Evolutionary conservation across 768 basidiomycete species (phyloP).

Genomic region (Suillus cothurnatus): DNA sequence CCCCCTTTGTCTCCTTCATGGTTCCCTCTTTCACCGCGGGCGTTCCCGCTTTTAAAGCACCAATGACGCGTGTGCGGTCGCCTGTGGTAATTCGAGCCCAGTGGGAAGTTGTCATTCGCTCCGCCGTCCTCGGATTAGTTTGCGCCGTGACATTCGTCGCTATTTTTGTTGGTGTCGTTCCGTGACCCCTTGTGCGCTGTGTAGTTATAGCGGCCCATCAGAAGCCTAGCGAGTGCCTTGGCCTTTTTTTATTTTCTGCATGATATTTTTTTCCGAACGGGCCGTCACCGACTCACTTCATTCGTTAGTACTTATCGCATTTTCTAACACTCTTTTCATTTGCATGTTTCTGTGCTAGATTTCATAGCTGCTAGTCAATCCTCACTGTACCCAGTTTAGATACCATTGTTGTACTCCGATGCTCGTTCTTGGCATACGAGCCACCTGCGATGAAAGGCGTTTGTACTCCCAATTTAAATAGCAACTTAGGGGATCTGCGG

Average conservation of each 20-base stretch:
- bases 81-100: constrained; percentile 77
- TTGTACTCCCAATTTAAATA: background rate
- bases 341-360: background rate
- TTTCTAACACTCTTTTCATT: background rate
- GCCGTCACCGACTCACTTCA: background rate
- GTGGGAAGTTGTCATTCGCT: constrained; percentile 81
- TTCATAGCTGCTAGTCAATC: background rate
- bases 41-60: constrained; percentile 72
- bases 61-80: constrained; percentile 68
- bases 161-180: constrained; percentile 34
- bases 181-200: constrained; percentile 17
- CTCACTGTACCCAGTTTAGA: background rate
- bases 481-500: background rate
- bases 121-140: constrained; percentile 49
- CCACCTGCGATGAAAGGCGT: background rate
- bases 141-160: constrained; percentile 33
- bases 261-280: background rate
- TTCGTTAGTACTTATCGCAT: background rate
- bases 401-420: background rate
- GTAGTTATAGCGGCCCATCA: background rate
- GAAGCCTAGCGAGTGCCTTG: too few relatives aligned
- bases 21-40: constrained; percentile 35
- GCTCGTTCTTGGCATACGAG: background rate
- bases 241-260: background rate
- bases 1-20: constrained; percentile 4